Evolutionary conservation across 2,329 filamentous ascomycete species (phyloP).

Genomic region (Beauveria australis): DNA sequence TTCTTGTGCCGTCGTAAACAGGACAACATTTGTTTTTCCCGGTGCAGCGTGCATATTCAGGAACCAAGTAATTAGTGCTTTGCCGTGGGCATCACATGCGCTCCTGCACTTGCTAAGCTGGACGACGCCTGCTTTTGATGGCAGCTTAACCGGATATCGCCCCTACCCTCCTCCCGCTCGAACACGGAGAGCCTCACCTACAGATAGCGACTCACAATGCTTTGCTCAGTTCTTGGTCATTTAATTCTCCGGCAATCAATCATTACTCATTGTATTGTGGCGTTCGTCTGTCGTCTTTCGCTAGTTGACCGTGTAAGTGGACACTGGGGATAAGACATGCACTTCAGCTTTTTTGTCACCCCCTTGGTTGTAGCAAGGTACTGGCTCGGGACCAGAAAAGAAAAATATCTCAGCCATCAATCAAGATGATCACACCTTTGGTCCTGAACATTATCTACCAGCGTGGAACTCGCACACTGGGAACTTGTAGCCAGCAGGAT

Average conservation of each 20-base stretch:
- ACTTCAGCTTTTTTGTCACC: not conserved
- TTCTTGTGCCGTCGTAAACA: no score
- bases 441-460: not conserved
- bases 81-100: no score
- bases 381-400: not conserved
- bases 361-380: not conserved
- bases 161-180: no score
- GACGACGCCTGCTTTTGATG: no score
- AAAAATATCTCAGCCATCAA: conserved; percentile 4
- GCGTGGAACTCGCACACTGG: not conserved
- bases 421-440: not conserved
- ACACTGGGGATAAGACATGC: not conserved
- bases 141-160: no score
- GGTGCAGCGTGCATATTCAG: no score
- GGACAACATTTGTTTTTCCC: no score
- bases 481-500: not conserved
- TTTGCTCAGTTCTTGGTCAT: not conserved
- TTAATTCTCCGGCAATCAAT: not conserved
- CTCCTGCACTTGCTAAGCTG: no score
- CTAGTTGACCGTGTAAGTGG: conserved; percentile 5
- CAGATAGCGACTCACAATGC: not conserved
- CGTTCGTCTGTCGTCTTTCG: not conserved
- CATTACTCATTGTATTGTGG: not conserved
- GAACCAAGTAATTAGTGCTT: no score
- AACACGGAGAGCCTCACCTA: not conserved